These are phyloP conservation scores for Xylariaceae sp. DNA, from an alignment of 2,329 filamentous ascomycete genomes.

Conservation along the genomic window DNA sequence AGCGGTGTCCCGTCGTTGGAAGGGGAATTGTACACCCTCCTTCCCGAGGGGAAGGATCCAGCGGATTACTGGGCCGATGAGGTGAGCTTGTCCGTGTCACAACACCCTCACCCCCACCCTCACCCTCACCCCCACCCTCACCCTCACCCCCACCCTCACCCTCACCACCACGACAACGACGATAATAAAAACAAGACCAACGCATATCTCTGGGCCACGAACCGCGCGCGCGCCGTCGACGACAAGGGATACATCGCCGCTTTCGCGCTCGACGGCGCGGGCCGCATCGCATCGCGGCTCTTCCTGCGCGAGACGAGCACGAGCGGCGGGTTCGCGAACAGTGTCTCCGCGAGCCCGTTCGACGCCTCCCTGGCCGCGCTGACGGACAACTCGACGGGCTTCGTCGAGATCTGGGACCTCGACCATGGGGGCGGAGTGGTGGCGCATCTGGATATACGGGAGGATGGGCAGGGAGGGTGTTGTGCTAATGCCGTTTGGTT, in stretches of 20 bases:
- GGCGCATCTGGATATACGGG: slow-evolving; percentile 21
- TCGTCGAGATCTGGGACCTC: slow-evolving; percentile 33
- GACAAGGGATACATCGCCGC: slow-evolving; percentile 31
- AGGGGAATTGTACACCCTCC: slow-evolving; percentile 18
- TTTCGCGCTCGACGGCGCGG: slow-evolving; percentile 25
- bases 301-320: slow-evolving; percentile 29
- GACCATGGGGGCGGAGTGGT: slow-evolving; percentile 16
- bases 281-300: slow-evolving; percentile 27
- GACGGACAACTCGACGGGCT: slow-evolving; percentile 32
- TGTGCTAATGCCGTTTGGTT: slow-evolving; percentile 28
- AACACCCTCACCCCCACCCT: too few relatives aligned
- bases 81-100: too few relatives aligned
- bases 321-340: slow-evolving; percentile 33
- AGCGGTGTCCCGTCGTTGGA: slow-evolving; percentile 11
- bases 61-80: slow-evolving; percentile 31
- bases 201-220: slow-evolving; percentile 30
- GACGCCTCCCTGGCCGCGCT: slow-evolving; percentile 30
- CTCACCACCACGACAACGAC: too few relatives aligned
- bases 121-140: too few relatives aligned
- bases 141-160: too few relatives aligned
- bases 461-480: slow-evolving; percentile 22
- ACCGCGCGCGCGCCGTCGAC: slow-evolving; percentile 15
- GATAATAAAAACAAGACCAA: too few relatives aligned
- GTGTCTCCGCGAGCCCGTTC: slow-evolving; percentile 29
- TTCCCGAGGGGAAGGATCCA: slow-evolving; percentile 18